Evolutionary conservation across 345 rosid species (phyloP), one percentile per base, ranked within the genome.

Genomic region (Eutrema japonicum): DNA sequence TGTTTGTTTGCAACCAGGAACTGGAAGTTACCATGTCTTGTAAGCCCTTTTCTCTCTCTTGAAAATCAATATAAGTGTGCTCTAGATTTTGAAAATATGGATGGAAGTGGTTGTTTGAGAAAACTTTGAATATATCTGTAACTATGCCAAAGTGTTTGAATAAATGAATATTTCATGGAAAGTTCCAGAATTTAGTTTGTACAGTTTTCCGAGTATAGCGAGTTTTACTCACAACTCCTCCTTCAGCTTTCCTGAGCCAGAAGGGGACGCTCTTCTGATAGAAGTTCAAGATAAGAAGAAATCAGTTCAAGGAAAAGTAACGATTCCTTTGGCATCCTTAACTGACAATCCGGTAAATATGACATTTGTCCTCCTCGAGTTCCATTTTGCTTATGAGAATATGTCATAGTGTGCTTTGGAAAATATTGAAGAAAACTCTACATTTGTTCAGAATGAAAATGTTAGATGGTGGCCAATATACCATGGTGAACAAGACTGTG

Each of bases 401-500:
- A 57, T 64, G 58, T 71, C 50, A 6, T 55, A 36, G n/a, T 67
- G n/a, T 67, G 58, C 45, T 71, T 66, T 12, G 3, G 9, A 16
- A 47, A 16, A 16, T 55, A 70, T 4, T 76, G 70, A 64, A 70
- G 41, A 55, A 64, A 53, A 47, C 12, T 72, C 57, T 30, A 65
- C 26, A 53, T 57, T 45, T 68, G 5, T 86, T 77, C 86, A 91
- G 99, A 83, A 83, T 78, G 96, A 95, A 46, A 88, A 86, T 78
- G 66, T 88, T 48, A 78, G 83, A 54, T 95, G 97, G 99, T 95
- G 97, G 95, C 90, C 96, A 35, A 79, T 91, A 71, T 81, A 81
- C 81, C 96, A 84, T 58, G 96, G 86, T 71, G 97, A 86, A 83
- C 87, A 91, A 83, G 97, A 89, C 83, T 95, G 97, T 83, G 88